These are phyloP conservation scores for Psidium friedrichsthalianum DNA, from an alignment of 345 rosid species.

Conservation along the genomic window DNA sequence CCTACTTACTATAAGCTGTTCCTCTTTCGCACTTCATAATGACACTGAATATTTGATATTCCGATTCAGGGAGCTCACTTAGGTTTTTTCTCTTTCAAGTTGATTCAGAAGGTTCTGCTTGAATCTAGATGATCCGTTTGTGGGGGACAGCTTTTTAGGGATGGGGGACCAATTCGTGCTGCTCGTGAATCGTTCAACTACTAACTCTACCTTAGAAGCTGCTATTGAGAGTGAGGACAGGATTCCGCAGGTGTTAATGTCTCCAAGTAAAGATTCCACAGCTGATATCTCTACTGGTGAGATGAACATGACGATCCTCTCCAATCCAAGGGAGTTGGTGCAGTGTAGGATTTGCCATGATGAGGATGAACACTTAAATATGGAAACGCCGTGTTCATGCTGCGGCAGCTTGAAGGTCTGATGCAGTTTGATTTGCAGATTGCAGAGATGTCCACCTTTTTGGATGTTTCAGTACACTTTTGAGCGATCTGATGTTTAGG, in stretches of 20 bases:
- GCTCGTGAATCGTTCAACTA: slow-evolving; percentile 45
- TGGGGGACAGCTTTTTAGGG: neutral
- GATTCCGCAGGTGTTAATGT: slow-evolving; percentile 2
- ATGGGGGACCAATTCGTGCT: slow-evolving; percentile 78
- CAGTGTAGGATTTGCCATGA: slow-evolving; percentile 92
- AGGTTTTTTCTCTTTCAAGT: neutral
- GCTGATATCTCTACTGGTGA: slow-evolving; percentile 12
- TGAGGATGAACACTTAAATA: slow-evolving; percentile 56
- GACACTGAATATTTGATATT: neutral
- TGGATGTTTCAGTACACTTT: neutral
- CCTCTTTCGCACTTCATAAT: neutral
- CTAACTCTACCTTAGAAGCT: slow-evolving; percentile 36
- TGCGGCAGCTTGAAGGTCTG: slow-evolving; percentile 81
- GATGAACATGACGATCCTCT: slow-evolving; percentile 18
- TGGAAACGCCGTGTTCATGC: slow-evolving; percentile 84
- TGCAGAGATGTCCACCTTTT: neutral
- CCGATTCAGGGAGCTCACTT: neutral
- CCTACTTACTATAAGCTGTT: neutral
- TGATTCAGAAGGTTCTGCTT: neutral
- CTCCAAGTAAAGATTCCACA: slow-evolving; percentile 6
- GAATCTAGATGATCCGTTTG: neutral
- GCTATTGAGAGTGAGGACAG: slow-evolving; percentile 12
- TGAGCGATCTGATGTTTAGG: neutral
- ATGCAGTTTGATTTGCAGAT: neutral
- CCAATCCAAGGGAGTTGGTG: slow-evolving; percentile 28